Conservation (phyloP, 129 eudicot species). For the Flaveria ramosissima region DNA sequence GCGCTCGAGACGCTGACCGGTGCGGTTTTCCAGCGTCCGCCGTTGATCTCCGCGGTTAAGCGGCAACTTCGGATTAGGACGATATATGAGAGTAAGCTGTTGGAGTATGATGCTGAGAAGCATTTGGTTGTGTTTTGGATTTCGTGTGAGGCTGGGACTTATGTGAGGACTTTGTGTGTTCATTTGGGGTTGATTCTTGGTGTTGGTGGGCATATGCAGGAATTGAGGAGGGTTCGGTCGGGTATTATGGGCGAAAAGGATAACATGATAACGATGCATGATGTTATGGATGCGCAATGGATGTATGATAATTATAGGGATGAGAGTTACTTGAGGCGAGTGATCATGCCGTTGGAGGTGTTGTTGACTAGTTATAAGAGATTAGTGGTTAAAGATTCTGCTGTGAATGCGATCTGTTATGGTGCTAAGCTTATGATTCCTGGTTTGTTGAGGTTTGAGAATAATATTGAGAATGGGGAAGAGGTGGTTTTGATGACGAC, state of each 20-base stretch:
- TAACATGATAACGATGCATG: slow-evolving; percentile 92
- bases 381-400: slow-evolving; percentile 83
- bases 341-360: slow-evolving; percentile 82
- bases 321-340: slow-evolving; percentile 76
- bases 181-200: slow-evolving; percentile 87
- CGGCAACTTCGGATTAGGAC: slow-evolving; percentile 87
- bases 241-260: slow-evolving; percentile 92
- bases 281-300: slow-evolving; percentile 95
- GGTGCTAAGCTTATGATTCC: slow-evolving; percentile 95
- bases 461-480: slow-evolving; percentile 71
- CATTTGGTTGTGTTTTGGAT: slow-evolving; percentile 96
- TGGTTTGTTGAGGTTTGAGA: slow-evolving; percentile 83
- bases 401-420: slow-evolving; percentile 90
- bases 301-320: slow-evolving; percentile 71
- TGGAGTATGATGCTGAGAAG: slow-evolving; percentile 73
- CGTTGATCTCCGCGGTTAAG: slow-evolving; percentile 88
- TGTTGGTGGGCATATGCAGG: slow-evolving; percentile 96
- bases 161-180: slow-evolving; percentile 89
- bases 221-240: slow-evolving; percentile 82
- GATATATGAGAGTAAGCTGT: slow-evolving; percentile 74
- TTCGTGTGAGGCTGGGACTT: slow-evolving; percentile 87
- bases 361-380: slow-evolving; percentile 83
- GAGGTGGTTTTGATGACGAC: slow-evolving; percentile 93
- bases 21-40: slow-evolving; percentile 85
- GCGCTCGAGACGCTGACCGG: slow-evolving; percentile 83